A percentile compares a stretch with the other conserved stretches of the same genome.
These are phyloP conservation scores for Malus hybrid DNA, from an alignment of 331 rosid species.

Conservation along the genomic window DNA sequence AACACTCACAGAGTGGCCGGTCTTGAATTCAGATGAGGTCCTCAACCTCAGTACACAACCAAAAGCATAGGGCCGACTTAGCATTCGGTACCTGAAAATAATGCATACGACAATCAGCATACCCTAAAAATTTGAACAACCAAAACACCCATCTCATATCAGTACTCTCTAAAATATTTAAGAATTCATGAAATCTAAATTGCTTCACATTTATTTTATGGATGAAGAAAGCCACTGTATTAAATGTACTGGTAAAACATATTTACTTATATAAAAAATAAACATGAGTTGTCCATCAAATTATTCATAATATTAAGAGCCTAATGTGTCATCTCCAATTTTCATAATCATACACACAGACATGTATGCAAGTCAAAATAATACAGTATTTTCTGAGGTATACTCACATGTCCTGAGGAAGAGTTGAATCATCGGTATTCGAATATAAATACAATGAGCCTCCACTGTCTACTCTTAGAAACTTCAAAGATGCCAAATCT, in stretches of 20 bases:
- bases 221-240: background rate
- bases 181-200: background rate
- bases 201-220: background rate
- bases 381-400: slow-evolving; percentile 6
- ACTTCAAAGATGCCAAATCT: slow-evolving; percentile 89
- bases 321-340: background rate
- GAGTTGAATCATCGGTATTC: slow-evolving; percentile 81
- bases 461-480: slow-evolving; percentile 86
- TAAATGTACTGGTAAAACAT: background rate
- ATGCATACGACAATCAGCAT: slow-evolving; percentile 13
- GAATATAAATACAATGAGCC: slow-evolving; percentile 79
- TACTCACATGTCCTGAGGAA: slow-evolving; percentile 96
- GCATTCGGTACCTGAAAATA: slow-evolving; percentile 79
- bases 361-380: background rate
- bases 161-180: background rate
- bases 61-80: slow-evolving; percentile 93
- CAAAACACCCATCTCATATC: background rate
- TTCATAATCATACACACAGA: background rate
- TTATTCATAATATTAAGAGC: background rate
- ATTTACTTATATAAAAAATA: background rate
- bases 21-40: slow-evolving; percentile 85
- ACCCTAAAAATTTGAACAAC: background rate
- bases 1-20: slow-evolving; percentile 77
- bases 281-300: background rate
- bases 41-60: slow-evolving; percentile 80